Evolutionary conservation across 2,329 filamentous ascomycete genomes (phyloP), one percentile per base, ranked within the genome.

Genomic region (Knufia petricola): DNA sequence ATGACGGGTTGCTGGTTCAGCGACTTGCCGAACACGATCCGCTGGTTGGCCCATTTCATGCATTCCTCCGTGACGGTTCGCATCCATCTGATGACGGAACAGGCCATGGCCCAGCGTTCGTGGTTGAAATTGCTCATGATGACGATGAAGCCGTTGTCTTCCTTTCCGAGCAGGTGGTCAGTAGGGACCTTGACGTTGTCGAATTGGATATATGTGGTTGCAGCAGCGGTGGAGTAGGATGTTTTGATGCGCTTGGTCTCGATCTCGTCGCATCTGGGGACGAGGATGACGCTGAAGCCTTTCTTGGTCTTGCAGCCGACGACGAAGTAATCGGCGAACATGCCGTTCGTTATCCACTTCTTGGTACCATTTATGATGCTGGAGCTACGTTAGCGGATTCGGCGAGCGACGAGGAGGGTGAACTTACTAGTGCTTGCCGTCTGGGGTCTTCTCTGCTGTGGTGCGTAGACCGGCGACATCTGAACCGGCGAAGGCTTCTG

Each of bases 41-140:
- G 72, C 68, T 94, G 88, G 69, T 92, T 87, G 26, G 81, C 75
- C 87, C 88, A 95, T 63, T 81, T 82, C 51, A 84, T 61, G 24
- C 75, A 75, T 58, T 84, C 84, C 47, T 76, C 74, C 55, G 81
- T 77, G 0, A 81, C 79, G 1, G 76, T 64, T 10, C 76, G 71
- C 1, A 81, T 73, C 59, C 80, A 73, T 2, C 84, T 72, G 2
- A 80, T 84, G 1, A 77, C 74, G 0, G 75, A 74, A 19, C 86
- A 77, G 1, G 79, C 71, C 55, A 88, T 85, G n/a, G 73, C 74
- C 20, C 87, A 70, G 0, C 84, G 76, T 63, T 88, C 84, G 63
- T 88, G 84, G 67, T 88, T 88, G 74, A 87, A 87, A 66, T 87
- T 85, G 50, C 77, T 81, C 81, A 85, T 85, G 59, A 84, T 78